Evolutionary conservation across 2,329 filamentous ascomycete species (phyloP), one percentile per base, ranked within the genome.

Genomic region (Scedosporium aurantiacum): DNA sequence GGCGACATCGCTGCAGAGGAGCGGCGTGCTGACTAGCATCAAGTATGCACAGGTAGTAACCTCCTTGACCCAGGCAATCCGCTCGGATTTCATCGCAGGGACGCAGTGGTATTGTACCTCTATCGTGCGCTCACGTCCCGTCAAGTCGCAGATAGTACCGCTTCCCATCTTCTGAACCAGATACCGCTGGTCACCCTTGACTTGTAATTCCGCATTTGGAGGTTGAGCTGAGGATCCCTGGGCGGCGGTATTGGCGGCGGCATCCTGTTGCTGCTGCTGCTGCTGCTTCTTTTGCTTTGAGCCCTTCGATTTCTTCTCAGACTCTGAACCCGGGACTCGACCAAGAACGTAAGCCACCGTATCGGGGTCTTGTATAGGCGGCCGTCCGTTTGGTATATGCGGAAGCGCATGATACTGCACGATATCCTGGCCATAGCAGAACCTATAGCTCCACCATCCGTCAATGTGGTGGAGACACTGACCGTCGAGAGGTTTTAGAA

Each of bases 371-470:
- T 90, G 87, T 55, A 87, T 80, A 0, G 92, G 92, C 25, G 90
- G 87, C 10, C 88, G 83, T 2, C 86, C 86, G 63, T 86, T 85
- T 54, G 84, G 81, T 18, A 74, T 75, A 2, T 85, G 84, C 0
- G 90, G 83, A 63, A 93, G 76, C 54, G 91, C 90, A 72, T 97
- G 92, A 74, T 95, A 97, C 73, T 97, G 92, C 68, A 90, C 88
- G 64, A 97, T 87, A 65, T 93, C 85, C 64, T 87, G 82, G 70
- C 90, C 90, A 75, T 96, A 94, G 78, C 92, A 97, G 73, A 96
- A 96, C 67, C 87, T 89, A 74, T 97, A 97, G 70, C 89, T 94
- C 92, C 92, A 97, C 92, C 92, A 97, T 0, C 92, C 92, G 1
- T 86, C 89, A 65, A 91, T 77, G 65, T 80, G 84, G 76, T 93